phyloP scores from a whole-genome alignment of 495 filamentous ascomycete species.

The Extremus antarcticus region DNA sequence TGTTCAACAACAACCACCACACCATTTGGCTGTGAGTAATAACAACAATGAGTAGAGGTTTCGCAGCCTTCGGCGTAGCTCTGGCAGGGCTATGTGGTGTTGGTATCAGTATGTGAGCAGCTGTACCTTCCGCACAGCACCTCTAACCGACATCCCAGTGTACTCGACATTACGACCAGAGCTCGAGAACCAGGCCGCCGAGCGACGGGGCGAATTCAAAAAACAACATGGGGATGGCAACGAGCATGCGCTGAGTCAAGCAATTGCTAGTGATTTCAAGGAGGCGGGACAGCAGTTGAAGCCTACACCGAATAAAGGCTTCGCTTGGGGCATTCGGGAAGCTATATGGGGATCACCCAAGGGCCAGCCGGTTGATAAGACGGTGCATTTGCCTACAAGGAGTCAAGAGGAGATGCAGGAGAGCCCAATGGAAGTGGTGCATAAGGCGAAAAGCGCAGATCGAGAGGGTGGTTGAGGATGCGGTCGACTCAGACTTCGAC shows the following conservation, averaged over 20 bases:
- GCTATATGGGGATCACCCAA: background rate
- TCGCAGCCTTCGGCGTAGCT: slow-evolving; percentile 1
- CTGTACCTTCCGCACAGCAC: background rate
- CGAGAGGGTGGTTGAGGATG: background rate
- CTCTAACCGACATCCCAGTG: background rate
- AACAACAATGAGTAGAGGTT: slow-evolving; percentile 3
- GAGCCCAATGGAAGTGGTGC: background rate
- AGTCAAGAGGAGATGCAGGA: background rate
- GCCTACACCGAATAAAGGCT: background rate
- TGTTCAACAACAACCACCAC: background rate
- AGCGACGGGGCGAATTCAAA: background rate
- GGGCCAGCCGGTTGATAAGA: background rate
- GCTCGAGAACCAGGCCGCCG: background rate
- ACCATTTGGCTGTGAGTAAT: background rate
- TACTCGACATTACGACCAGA: slow-evolving; percentile 1
- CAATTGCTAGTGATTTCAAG: slow-evolving; percentile 1
- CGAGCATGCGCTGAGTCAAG: background rate
- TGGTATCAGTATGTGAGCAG: background rate
- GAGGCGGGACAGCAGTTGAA: background rate
- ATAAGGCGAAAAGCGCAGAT: background rate
- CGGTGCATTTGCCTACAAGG: background rate
- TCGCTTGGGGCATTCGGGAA: slow-evolving; percentile 7
- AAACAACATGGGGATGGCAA: background rate
- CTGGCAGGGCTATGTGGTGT: background rate
- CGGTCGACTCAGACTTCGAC: no score